These are phyloP conservation scores for Melanogaster broomeanus DNA, from an alignment of 768 basidiomycete genomes.

Conservation along the genomic window DNA sequence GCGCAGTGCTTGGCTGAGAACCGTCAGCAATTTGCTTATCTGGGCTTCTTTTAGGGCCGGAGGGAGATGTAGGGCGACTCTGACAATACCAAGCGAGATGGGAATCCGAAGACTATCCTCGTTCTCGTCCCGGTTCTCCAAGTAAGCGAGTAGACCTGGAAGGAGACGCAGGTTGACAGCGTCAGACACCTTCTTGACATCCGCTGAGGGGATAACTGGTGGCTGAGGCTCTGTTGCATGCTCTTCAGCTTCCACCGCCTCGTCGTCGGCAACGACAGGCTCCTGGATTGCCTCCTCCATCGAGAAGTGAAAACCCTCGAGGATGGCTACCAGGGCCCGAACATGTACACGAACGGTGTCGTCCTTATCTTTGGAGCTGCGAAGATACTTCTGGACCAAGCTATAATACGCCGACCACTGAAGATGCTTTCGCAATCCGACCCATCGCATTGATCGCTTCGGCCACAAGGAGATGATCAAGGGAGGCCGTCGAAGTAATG, in stretches of 20 bases:
- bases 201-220: slow-evolving; percentile 2
- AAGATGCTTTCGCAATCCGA: slow-evolving; percentile 70
- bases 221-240: slow-evolving; percentile 9
- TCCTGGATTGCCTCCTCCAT: slow-evolving; percentile 60
- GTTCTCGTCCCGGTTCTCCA: slow-evolving; percentile 81
- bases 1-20: slow-evolving; percentile 87
- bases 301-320: slow-evolving; percentile 91
- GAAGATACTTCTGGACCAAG: slow-evolving; percentile 80
- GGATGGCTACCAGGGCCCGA: slow-evolving; percentile 78
- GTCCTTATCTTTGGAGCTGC: slow-evolving; percentile 65
- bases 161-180: slow-evolving; percentile 76
- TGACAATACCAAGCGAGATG: slow-evolving; percentile 82
- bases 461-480: slow-evolving; percentile 87
- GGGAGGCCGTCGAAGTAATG: slow-evolving; percentile 56
- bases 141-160: slow-evolving; percentile 74
- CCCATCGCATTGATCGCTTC: slow-evolving; percentile 86
- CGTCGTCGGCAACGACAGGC: slow-evolving; percentile 30
- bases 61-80: slow-evolving; percentile 82
- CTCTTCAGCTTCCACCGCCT: slow-evolving; percentile 31
- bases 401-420: slow-evolving; percentile 84
- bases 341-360: slow-evolving; percentile 78
- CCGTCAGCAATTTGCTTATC: slow-evolving; percentile 74
- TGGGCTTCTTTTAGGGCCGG: slow-evolving; percentile 61
- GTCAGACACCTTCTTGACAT: slow-evolving; percentile 58
- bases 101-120: slow-evolving; percentile 90